phyloP scores from a whole-genome alignment of 352 stramenopile species.

The Phytophthora idaei region DNA sequence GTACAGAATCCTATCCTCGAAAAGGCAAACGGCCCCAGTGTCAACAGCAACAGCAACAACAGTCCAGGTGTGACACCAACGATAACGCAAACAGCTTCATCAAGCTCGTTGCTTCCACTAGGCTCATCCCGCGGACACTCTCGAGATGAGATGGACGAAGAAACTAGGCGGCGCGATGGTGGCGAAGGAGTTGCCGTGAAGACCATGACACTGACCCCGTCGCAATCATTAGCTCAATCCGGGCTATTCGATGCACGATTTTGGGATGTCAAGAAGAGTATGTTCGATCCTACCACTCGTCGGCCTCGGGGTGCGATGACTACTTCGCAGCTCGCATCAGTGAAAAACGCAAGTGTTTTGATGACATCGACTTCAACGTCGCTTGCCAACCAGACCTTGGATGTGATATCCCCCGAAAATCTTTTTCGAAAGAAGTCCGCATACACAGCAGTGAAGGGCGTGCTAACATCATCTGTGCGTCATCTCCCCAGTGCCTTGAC shows the following conservation, averaged over 20 bases:
- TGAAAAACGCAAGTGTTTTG: constrained; percentile 57
- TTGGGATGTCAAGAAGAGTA: constrained; percentile 75
- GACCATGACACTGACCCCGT: not conserved
- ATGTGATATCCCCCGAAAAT: constrained; percentile 72
- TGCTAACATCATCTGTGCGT: constrained; percentile 63
- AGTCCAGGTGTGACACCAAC: not conserved
- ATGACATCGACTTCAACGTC: constrained; percentile 32
- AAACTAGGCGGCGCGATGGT: constrained; percentile 15
- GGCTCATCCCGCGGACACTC: constrained; percentile 15
- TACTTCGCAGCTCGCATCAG: constrained; percentile 43
- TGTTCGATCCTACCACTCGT: constrained; percentile 51
- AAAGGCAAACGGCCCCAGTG: constrained; percentile 24
- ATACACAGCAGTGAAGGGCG: constrained; percentile 63
- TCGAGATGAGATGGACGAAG: constrained; percentile 32
- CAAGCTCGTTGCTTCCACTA: constrained; percentile 12
- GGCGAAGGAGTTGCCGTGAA: constrained; percentile 5
- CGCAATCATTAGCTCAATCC: constrained; percentile 22
- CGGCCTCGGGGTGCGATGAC: constrained; percentile 49
- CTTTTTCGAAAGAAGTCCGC: constrained; percentile 71
- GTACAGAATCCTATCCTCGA: constrained; percentile 42
- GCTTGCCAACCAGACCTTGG: constrained; percentile 41
- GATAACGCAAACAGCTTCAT: constrained; percentile 14
- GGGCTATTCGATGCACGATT: constrained; percentile 62
- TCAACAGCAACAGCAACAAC: constrained; percentile 1
- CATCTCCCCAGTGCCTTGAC: constrained; percentile 42